Evolutionary conservation across 2,329 filamentous ascomycete species (phyloP).

Genomic region (Venturia carpophila): DNA sequence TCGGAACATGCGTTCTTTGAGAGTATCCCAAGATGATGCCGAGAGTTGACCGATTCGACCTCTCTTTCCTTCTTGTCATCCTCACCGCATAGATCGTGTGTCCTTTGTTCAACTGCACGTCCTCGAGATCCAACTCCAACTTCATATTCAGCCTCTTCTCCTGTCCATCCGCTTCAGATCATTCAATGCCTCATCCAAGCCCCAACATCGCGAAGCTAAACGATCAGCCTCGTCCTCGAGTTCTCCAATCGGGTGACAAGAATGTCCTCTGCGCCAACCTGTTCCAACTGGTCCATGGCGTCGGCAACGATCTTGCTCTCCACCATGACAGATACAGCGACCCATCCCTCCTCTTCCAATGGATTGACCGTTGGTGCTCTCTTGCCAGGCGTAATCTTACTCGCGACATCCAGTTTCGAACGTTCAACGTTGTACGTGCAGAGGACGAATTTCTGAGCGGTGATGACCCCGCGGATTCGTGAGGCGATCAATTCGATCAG

Average conservation of each 20-base stretch:
- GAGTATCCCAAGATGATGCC: background rate
- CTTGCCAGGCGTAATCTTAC: conserved; percentile 82
- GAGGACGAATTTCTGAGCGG: conserved; percentile 82
- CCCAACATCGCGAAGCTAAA: background rate
- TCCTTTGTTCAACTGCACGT: background rate
- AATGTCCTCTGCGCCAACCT: conserved; percentile 74
- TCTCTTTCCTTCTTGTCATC: background rate
- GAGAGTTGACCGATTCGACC: background rate
- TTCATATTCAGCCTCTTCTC: background rate
- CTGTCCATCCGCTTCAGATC: background rate
- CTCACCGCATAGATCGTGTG: background rate
- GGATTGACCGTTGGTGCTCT: conserved; percentile 87
- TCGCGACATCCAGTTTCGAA: conserved; percentile 56
- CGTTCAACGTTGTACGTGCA: conserved; percentile 94
- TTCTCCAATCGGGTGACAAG: conserved; percentile 82
- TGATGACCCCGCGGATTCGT: conserved; percentile 88
- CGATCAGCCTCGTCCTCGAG: conserved; percentile 43
- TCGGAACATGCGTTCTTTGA: background rate
- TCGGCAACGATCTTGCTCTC: conserved; percentile 76
- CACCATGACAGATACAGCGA: conserved; percentile 91
- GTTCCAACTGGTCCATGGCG: conserved; percentile 77
- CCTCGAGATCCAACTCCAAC: background rate
- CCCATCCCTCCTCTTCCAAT: conserved; percentile 83
- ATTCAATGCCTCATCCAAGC: background rate
- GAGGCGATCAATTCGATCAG: conserved; percentile 78